Evolutionary conservation across 495 filamentous ascomycete species (phyloP), one percentile per base, ranked within the genome.

Genomic region (Hypoxylon intermedium): DNA sequence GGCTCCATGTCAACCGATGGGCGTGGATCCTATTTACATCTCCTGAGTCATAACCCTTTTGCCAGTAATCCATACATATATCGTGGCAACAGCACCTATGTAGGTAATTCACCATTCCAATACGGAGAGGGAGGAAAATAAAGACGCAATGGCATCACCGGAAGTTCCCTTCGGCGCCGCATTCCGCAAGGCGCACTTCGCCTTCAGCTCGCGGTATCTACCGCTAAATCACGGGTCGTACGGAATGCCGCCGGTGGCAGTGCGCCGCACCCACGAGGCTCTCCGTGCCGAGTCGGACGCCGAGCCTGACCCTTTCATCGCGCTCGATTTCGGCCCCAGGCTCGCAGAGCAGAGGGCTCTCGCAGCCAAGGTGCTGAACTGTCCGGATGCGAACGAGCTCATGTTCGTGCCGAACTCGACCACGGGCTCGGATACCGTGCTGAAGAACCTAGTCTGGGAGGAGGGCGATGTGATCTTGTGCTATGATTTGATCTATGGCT

Each of bases 371-470:
- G 46, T 86, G 30, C 75, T 95, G 12, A 73, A 85, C 47, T 81
- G 79, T 5, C 78, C 80, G 2, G 79, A 82, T 6, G 63, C 71
- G 5, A 72, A 83, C 2, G 85, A 88, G 38, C 74, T 88, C 26
- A 89, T 93, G 0, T 85, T 91, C 52, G 84, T 92, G 13, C 82
- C 85, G 9, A 95, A 95, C 69, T 87, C 90, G 20, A 92, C 90
- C 0, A 91, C 85, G 0, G 91, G 85, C 44, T 71, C 90, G 5
- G 87, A 89, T 65, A 90, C 87, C 2, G 82, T 94, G 5, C 78
- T 95, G 6, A 84, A 86, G 46, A 89, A 87, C 62, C 71, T 95
- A 20, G 67, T 65, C 1, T 90, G 68, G 65, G 21, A 68, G 19
- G 7, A 37, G 38, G 67, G 79, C 21, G 69, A 71, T 31, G 46